Evolutionary conservation across 1,284 basidiomycete species (phyloP).

Genomic region (Ceratobasidium sp.): DNA sequence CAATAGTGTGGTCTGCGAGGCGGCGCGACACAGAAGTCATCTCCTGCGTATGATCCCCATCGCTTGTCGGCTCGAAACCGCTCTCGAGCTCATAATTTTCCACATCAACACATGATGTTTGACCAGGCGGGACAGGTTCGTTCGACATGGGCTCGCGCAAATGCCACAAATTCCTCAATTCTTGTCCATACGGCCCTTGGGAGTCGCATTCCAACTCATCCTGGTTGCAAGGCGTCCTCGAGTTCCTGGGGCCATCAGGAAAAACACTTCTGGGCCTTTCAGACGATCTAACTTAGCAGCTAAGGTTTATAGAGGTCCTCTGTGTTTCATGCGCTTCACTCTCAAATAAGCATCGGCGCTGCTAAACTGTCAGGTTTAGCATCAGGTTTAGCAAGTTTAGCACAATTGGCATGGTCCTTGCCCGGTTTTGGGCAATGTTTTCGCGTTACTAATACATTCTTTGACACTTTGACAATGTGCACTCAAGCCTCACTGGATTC

Average conservation of each 20-base stretch:
- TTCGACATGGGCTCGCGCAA: slow-evolving; percentile 18
- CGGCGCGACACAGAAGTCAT: slow-evolving; percentile 28
- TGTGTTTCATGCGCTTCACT: too few relatives aligned
- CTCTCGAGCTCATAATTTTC: slow-evolving; percentile 26
- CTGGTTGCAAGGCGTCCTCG: not conserved
- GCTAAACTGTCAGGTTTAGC: too few relatives aligned
- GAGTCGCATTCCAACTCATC: not conserved
- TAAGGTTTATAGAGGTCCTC: too few relatives aligned
- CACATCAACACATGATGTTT: slow-evolving; percentile 2
- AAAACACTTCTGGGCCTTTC: too few relatives aligned
- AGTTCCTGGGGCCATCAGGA: slow-evolving; percentile 24
- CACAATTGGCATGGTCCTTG: too few relatives aligned
- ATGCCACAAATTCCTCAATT: slow-evolving; percentile 5
- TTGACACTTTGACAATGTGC: too few relatives aligned
- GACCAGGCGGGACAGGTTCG: slow-evolving; percentile 14
- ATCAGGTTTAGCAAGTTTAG: too few relatives aligned
- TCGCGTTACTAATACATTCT: too few relatives aligned
- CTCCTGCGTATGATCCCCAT: slow-evolving; percentile 32
- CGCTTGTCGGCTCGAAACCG: slow-evolving; percentile 36
- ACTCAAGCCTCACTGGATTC: too few relatives aligned
- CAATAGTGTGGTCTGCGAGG: not conserved
- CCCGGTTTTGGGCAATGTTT: too few relatives aligned
- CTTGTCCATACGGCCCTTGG: not conserved
- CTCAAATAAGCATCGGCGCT: too few relatives aligned
- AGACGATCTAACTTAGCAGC: too few relatives aligned